Conservation (phyloP, 768 basidiomycete genomes). For the Fomitopsis serialis region DNA sequence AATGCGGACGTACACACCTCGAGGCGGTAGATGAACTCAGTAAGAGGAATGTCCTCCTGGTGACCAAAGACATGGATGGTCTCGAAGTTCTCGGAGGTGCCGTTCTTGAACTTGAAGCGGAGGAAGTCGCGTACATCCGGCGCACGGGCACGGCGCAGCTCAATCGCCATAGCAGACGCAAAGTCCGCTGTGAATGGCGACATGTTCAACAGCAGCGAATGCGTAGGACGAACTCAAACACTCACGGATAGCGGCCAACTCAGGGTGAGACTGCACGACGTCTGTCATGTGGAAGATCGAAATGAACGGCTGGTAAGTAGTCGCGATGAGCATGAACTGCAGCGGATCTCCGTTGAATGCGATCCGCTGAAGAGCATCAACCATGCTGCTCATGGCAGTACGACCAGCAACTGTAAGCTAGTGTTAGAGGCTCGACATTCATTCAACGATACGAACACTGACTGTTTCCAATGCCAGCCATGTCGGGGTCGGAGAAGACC, state of each 20-base stretch:
- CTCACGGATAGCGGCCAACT: constrained; percentile 62
- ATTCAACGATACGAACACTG: constrained; percentile 23
- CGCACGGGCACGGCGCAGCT: constrained; percentile 70
- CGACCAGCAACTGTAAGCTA: constrained; percentile 67
- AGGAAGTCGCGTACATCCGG: constrained; percentile 78
- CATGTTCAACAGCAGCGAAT: not conserved
- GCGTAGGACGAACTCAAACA: constrained; percentile 13
- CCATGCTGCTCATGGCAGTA: constrained; percentile 67
- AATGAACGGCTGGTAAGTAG: constrained; percentile 88
- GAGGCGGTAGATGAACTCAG: constrained; percentile 79
- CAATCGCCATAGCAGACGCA: constrained; percentile 69
- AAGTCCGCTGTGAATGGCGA: constrained; percentile 53
- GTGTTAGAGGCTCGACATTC: not conserved
- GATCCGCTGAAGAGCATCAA: constrained; percentile 69
- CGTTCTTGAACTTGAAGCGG: constrained; percentile 84
- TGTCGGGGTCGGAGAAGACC: constrained; percentile 60
- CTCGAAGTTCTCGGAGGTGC: constrained; percentile 56
- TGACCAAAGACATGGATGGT: constrained; percentile 73
- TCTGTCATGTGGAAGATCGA: constrained; percentile 81
- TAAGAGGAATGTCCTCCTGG: constrained; percentile 71
- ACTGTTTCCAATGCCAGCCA: constrained; percentile 76
- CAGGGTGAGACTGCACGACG: constrained; percentile 48
- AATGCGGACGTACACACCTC: constrained; percentile 49
- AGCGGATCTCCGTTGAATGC: constrained; percentile 76
- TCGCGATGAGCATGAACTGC: constrained; percentile 71